Base-by-base conservation (phyloP, 768 basidiomycete species). In the Mycena belliarum region DNA sequence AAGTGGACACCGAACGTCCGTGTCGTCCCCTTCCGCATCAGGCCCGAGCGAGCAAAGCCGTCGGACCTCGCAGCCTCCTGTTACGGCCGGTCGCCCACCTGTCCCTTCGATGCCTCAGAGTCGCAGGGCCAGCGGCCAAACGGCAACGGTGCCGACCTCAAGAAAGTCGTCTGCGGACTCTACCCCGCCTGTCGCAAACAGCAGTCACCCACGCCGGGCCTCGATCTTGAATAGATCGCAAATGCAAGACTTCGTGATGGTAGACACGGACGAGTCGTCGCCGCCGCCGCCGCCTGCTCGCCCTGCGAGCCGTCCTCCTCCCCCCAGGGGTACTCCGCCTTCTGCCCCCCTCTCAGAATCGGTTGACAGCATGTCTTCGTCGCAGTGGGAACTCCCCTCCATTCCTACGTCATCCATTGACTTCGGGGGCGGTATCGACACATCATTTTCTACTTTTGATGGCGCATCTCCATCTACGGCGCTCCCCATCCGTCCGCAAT, bases 351-450 rank as follows among this genome's bases (percentile, higher is more conserved):
- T 67, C 40, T 57, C 65, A 26, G 62, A 63, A 37, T 35, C 66
- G 3, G 42, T 74, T 4, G 72, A 75, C 35, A 64, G 37, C 66
- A 67, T 28, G 75, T 76, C 42, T 33, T 74, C 73, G 10, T 77
- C 77, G 23, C 85, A 84, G 62, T 88, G 86, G 87, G 89, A 89
- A 60, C 70, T 87, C 6, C 83, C 88, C 1, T 76, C 79, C 8
- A 84, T 88, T 47, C 82, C 84, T 1, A 81, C 76, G 20, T 76
- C 79, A 2, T 68, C 73, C 6, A 67, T 88, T 21, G 86, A 86
- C 58, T 82, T 87, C 47, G 79, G 78, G 2, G 69, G 65, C 38
- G 70, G 70, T 6, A 62, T 65, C 74, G 65, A 70, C 46, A 43
- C 67, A 18, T 21, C 58, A 15, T 65, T 65, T 14, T 42, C 57